phyloP scores from a whole-genome alignment of 1,284 basidiomycete species.

The Meripilus lineatus region DNA sequence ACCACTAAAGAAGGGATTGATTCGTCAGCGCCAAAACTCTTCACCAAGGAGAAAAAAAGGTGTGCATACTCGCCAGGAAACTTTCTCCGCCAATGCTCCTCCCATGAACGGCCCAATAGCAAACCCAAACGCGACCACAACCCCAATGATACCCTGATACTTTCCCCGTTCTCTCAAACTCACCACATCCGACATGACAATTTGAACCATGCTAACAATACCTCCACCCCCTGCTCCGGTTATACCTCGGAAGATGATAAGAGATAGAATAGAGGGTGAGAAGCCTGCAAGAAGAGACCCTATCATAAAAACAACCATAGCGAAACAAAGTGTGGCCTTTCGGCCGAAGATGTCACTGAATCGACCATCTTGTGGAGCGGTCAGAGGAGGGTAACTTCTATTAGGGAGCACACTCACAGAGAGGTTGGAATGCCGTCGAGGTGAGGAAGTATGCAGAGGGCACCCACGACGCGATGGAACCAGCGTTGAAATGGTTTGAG shows the following conservation, averaged over 20 bases:
- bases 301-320: conserved; percentile 59
- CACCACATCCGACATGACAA: conserved; percentile 62
- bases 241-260: conserved; percentile 70
- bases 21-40: conserved; percentile 1
- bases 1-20: conserved; percentile 50
- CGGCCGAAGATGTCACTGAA: conserved; percentile 77
- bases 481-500: conserved; percentile 62
- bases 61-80: conserved; percentile 53
- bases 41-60: conserved; percentile 22
- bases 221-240: conserved; percentile 68
- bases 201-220: conserved; percentile 61
- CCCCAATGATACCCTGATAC: conserved; percentile 60
- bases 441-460: conserved; percentile 63
- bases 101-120: conserved; percentile 56
- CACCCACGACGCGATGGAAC: conserved; percentile 67
- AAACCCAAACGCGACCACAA: conserved; percentile 44
- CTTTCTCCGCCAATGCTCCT: conserved; percentile 51
- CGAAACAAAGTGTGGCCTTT: conserved; percentile 56
- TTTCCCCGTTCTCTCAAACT: conserved; percentile 58
- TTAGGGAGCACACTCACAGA: conserved; percentile 28
- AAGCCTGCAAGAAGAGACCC: conserved; percentile 58
- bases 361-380: conserved; percentile 43
- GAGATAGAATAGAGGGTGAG: conserved; percentile 57
- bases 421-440: conserved; percentile 57
- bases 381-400: not conserved